Percentiles rank a stretch among this genome's conserved stretches.
Conservation (phyloP, 1,284 basidiomycete species). For the Sanguinoderma infundibulare region DNA sequence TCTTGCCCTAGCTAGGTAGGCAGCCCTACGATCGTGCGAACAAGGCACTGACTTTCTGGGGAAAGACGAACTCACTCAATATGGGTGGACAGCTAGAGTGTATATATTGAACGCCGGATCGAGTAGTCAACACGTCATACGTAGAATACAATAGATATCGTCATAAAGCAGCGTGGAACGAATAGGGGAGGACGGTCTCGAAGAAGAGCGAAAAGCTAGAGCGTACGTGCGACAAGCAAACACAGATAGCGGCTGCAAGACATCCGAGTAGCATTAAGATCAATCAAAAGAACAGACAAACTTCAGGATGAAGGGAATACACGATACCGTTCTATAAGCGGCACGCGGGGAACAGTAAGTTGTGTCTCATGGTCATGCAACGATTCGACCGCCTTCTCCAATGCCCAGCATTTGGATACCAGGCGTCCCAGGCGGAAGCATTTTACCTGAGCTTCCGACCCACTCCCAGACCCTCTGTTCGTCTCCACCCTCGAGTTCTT, state of each 20-base stretch:
- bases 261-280: constrained; percentile 7
- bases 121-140: background rate
- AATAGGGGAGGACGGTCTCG: constrained; percentile 4
- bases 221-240: constrained; percentile 2
- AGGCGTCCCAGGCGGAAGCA: constrained; percentile 25
- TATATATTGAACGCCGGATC: background rate
- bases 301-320: constrained; percentile 2
- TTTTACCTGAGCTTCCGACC: constrained; percentile 61
- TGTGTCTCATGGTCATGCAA: constrained; percentile 26
- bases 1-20: too few relatives aligned
- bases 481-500: constrained; percentile 89
- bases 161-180: constrained; percentile 16
- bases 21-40: background rate
- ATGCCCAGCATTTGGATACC: constrained; percentile 25
- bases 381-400: constrained; percentile 29
- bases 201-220: constrained; percentile 1
- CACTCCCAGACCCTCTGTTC: constrained; percentile 86
- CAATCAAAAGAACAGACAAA: background rate
- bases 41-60: too few relatives aligned
- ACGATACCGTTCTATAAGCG: background rate
- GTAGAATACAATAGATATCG: constrained; percentile 16
- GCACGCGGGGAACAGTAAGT: background rate
- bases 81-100: background rate
- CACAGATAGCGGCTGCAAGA: constrained; percentile 9
- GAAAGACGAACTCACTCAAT: too few relatives aligned